These are phyloP conservation scores for Aspergillus ellipticus DNA, from an alignment of 495 filamentous ascomycete genomes.

Conservation along the genomic window DNA sequence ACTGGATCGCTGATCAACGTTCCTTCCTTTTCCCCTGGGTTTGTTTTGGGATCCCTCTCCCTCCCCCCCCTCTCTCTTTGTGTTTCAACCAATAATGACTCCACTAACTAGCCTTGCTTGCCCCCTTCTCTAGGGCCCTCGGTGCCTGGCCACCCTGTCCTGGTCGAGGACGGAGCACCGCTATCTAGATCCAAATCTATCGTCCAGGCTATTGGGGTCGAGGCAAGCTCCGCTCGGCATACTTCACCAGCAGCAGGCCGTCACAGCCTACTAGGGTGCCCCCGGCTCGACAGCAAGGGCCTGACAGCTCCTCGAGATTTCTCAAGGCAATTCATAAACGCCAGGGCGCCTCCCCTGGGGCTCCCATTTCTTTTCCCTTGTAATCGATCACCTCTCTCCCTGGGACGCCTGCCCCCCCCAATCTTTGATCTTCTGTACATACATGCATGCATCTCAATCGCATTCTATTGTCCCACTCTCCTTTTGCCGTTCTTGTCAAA, in stretches of 20 bases:
- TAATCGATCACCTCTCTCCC: slow-evolving; percentile 1
- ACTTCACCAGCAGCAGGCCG: background rate
- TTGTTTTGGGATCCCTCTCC: background rate
- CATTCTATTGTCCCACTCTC: background rate
- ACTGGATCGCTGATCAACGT: slow-evolving; percentile 18
- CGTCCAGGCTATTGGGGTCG: slow-evolving; percentile 24
- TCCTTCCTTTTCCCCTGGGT: slow-evolving; percentile 3
- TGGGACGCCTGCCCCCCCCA: background rate
- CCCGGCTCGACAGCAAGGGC: slow-evolving; percentile 16
- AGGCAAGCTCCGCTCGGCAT: slow-evolving; percentile 8
- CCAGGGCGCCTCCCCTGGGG: slow-evolving; percentile 9
- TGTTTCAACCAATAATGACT: slow-evolving; percentile 12
- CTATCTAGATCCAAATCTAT: slow-evolving; percentile 26
- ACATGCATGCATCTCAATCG: slow-evolving; percentile 6
- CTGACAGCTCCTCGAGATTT: slow-evolving; percentile 22
- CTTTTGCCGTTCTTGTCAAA: slow-evolving; percentile 3
- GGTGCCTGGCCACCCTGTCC: slow-evolving; percentile 14
- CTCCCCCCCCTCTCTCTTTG: slow-evolving; percentile 4
- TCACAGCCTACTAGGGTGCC: slow-evolving; percentile 11
- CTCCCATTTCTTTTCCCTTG: slow-evolving; percentile 7
- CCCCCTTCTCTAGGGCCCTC: slow-evolving; percentile 3
- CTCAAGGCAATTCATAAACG: slow-evolving; percentile 17
- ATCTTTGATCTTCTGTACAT: slow-evolving; percentile 17
- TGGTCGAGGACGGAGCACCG: slow-evolving; percentile 8
- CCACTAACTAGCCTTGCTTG: slow-evolving; percentile 22